phyloP scores from a whole-genome alignment of 2,329 filamentous ascomycete genomes.

The Ascochyta pisi region DNA sequence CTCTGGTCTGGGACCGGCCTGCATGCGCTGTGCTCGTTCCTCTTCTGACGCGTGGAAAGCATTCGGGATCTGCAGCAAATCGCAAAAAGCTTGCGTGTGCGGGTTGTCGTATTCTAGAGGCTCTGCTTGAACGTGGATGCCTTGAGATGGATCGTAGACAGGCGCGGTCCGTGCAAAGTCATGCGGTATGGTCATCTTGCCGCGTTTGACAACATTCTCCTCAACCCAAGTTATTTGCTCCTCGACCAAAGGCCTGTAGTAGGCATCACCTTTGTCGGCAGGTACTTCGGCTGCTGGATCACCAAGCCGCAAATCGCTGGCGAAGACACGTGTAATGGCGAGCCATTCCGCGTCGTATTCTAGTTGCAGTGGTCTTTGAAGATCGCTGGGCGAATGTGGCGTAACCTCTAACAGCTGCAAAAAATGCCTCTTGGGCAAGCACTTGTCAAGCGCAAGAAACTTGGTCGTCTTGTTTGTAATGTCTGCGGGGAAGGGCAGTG shows the following conservation, averaged over 20 bases:
- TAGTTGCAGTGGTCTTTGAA: conserved; percentile 63
- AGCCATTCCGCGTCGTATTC: conserved; percentile 95
- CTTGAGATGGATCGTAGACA: conserved; percentile 65
- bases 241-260: conserved; percentile 73
- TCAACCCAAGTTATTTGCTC: conserved; percentile 80
- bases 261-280: conserved; percentile 69
- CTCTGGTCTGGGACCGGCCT: conserved; percentile 39
- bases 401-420: conserved; percentile 74
- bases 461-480: conserved; percentile 81
- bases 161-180: conserved; percentile 83
- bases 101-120: conserved; percentile 85
- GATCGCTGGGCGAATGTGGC: conserved; percentile 27
- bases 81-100: conserved; percentile 84
- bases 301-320: conserved; percentile 61
- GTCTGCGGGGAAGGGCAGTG: conserved; percentile 67
- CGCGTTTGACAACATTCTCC: conserved; percentile 69
- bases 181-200: conserved; percentile 72
- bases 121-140: conserved; percentile 66
- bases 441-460: conserved; percentile 94
- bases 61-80: conserved; percentile 78
- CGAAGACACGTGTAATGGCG: conserved; percentile 86
- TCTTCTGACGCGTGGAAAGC: conserved; percentile 75
- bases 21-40: conserved; percentile 58
- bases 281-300: conserved; percentile 64
- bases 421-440: conserved; percentile 78